Evolutionary conservation across 352 stramenopile species (phyloP).

Genomic region (Phytopythium delawarense): DNA sequence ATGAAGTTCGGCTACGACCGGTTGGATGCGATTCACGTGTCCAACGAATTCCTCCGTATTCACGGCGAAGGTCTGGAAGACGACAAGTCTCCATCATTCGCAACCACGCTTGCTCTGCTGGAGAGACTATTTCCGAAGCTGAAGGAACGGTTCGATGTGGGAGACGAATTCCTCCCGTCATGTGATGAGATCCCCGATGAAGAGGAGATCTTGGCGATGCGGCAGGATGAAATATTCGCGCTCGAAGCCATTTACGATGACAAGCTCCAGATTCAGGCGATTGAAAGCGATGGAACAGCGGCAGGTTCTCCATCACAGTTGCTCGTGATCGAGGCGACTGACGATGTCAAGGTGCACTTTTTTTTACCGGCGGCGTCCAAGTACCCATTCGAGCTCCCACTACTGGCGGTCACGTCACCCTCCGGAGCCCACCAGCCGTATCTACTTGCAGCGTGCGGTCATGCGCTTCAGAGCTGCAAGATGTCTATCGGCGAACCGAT

Average conservation of each 20-base stretch:
- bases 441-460: conserved; percentile 40
- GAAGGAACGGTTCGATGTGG: conserved; percentile 33
- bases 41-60: conserved; percentile 34
- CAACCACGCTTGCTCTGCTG: conserved; percentile 34
- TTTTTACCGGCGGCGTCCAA: conserved; percentile 40
- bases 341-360: conserved; percentile 50
- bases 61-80: conserved; percentile 13
- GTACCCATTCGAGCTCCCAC: conserved; percentile 74
- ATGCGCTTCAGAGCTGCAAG: conserved; percentile 44
- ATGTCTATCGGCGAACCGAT: conserved; percentile 66
- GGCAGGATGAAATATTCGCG: conserved; percentile 74
- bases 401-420: conserved; percentile 44
- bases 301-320: conserved; percentile 15
- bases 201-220: conserved; percentile 46
- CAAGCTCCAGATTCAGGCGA: conserved; percentile 29
- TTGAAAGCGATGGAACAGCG: conserved; percentile 13
- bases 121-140: conserved; percentile 37
- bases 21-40: conserved; percentile 36
- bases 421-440: conserved; percentile 34
- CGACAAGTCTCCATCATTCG: conserved; percentile 32
- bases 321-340: conserved; percentile 42
- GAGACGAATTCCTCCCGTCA: conserved; percentile 9
- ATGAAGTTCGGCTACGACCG: conserved; percentile 81
- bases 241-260: conserved; percentile 85
- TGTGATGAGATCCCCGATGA: conserved; percentile 10